These are phyloP conservation scores for Recurvomyces mirabilis DNA, from an alignment of 495 filamentous ascomycete genomes.

Conservation along the genomic window DNA sequence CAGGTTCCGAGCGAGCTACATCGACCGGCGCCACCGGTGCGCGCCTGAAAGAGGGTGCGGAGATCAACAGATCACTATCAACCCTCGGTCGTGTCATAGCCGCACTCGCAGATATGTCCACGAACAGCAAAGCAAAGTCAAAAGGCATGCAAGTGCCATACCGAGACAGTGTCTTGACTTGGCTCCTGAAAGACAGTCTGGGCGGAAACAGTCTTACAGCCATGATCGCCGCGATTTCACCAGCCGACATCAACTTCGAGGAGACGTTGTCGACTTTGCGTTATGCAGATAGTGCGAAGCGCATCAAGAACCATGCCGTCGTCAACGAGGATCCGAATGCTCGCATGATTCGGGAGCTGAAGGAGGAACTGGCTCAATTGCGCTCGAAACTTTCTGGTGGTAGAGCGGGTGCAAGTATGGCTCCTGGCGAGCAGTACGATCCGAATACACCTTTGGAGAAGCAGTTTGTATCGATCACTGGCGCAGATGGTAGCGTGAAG, in stretches of 20 bases:
- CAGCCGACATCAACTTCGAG: conserved; percentile 98
- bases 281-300: conserved; percentile 95
- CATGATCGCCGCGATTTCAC: conserved; percentile 98
- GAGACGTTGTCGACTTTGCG: conserved; percentile 91
- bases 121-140: conserved; percentile 64
- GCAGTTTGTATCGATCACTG: conserved; percentile 90
- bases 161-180: conserved; percentile 92
- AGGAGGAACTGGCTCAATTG: conserved; percentile 82
- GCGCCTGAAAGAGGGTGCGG: conserved; percentile 92
- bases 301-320: conserved; percentile 99
- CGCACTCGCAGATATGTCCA: conserved; percentile 76
- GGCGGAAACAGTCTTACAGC: conserved; percentile 99
- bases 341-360: conserved; percentile 95
- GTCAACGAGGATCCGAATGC: conserved; percentile 99
- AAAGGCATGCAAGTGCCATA: conserved; percentile 81
- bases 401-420: conserved; percentile 30
- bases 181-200: conserved; percentile 93
- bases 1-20: conserved; percentile 90
- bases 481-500: conserved; percentile 74
- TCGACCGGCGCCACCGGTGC: conserved; percentile 95
- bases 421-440: conserved; percentile 70
- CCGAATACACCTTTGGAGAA: conserved; percentile 86
- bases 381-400: conserved; percentile 63
- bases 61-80: conserved; percentile 95
- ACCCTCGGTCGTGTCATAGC: conserved; percentile 98